Evolutionary conservation across 2,329 filamentous ascomycete genomes (phyloP).

Genomic region (Trichoderma citrinoviride): DNA sequence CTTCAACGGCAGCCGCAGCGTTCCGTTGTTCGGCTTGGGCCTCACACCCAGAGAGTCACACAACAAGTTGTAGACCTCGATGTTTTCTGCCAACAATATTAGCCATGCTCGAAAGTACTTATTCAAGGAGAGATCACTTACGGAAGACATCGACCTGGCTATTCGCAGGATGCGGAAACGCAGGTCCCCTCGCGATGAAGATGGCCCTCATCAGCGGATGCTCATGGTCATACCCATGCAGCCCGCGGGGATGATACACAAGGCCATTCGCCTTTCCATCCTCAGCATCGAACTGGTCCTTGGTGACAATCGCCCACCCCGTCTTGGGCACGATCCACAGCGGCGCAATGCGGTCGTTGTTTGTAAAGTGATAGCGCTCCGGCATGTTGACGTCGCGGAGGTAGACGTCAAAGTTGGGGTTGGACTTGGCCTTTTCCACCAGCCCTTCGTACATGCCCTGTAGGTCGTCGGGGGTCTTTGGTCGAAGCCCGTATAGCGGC

Average conservation of each 20-base stretch:
- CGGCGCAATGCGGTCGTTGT: slow-evolving; percentile 86
- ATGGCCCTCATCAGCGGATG: slow-evolving; percentile 95
- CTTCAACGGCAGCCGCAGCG: slow-evolving; percentile 68
- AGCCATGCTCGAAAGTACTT: slow-evolving; percentile 22
- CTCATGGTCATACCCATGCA: slow-evolving; percentile 94
- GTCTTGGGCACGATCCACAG: slow-evolving; percentile 91
- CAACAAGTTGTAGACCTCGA: slow-evolving; percentile 89
- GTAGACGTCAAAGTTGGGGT: slow-evolving; percentile 80
- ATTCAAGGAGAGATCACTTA: slow-evolving; percentile 47
- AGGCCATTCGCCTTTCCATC: slow-evolving; percentile 61
- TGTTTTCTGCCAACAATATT: slow-evolving; percentile 66
- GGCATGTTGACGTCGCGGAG: slow-evolving; percentile 87
- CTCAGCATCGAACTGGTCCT: slow-evolving; percentile 70
- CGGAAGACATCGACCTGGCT: slow-evolving; percentile 78
- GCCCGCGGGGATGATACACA: slow-evolving; percentile 74
- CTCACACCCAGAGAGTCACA: slow-evolving; percentile 79
- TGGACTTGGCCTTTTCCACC: slow-evolving; percentile 53
- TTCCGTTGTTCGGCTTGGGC: slow-evolving; percentile 83
- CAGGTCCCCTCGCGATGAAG: slow-evolving; percentile 86
- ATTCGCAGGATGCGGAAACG: slow-evolving; percentile 82
- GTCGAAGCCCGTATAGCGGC: slow-evolving; percentile 86
- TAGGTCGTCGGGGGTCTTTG: slow-evolving; percentile 66
- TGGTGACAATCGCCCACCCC: slow-evolving; percentile 87
- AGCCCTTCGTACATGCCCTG: slow-evolving; percentile 63
- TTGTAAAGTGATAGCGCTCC: slow-evolving; percentile 83